phyloP scores from a whole-genome alignment of 768 basidiomycete species.

The Tubosaeta sp. region DNA sequence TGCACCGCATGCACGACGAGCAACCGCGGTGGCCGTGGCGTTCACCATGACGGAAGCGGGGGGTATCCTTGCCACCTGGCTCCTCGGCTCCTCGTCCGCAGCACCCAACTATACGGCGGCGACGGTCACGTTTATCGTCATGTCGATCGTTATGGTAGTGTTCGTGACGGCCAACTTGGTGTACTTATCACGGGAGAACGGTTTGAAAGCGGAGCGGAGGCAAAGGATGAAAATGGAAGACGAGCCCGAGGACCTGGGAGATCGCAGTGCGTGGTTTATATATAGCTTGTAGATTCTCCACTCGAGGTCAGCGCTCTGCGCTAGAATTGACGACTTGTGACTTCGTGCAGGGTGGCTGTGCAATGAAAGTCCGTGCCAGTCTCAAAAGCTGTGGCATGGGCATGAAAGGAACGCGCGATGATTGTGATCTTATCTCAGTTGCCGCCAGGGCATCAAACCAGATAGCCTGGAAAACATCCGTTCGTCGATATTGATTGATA shows the following conservation, averaged over 20 bases:
- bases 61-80: slow-evolving; percentile 60
- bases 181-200: slow-evolving; percentile 44
- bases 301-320: too few species aligned
- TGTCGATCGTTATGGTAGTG: slow-evolving; percentile 38
- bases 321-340: slow-evolving; percentile 22
- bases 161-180: slow-evolving; percentile 35
- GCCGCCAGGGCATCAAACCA: too few species aligned
- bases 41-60: slow-evolving; percentile 55
- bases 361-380: not conserved
- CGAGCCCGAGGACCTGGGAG: slow-evolving; percentile 44
- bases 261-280: slow-evolving; percentile 53
- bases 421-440: not conserved
- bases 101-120: slow-evolving; percentile 49
- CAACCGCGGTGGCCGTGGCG: slow-evolving; percentile 53
- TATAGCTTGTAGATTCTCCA: slow-evolving; percentile 37
- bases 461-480: too few species aligned
- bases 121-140: slow-evolving; percentile 33
- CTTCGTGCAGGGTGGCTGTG: not conserved
- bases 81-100: slow-evolving; percentile 47
- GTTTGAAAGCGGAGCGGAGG: slow-evolving; percentile 39
- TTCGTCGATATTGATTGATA: not conserved
- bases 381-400: not conserved
- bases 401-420: not conserved
- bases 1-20: slow-evolving; percentile 51
- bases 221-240: slow-evolving; percentile 28